These are phyloP conservation scores for Mallotus repandus DNA, from an alignment of 441 rosid genomes.

Conservation along the genomic window DNA sequence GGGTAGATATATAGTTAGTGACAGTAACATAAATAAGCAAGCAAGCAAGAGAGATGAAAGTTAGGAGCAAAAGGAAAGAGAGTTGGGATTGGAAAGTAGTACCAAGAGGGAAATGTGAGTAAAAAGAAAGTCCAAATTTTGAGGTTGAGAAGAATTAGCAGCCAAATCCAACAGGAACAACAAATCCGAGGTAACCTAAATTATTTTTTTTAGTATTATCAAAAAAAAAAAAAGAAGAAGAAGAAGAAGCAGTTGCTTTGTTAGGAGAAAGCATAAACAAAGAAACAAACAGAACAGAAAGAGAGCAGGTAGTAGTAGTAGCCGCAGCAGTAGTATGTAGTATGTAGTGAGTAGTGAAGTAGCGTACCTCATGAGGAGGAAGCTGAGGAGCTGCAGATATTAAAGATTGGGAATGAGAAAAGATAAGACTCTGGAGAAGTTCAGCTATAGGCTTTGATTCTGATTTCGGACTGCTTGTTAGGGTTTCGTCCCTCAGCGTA, in stretches of 20 bases:
- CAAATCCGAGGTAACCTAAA: slow-evolving; percentile 49
- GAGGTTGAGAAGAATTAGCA: slow-evolving; percentile 33
- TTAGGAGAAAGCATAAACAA: not conserved
- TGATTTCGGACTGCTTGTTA: slow-evolving; percentile 43
- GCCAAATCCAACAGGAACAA: slow-evolving; percentile 56
- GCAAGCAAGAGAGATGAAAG: not conserved
- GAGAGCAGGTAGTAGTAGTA: not conserved
- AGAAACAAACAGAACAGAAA: not conserved
- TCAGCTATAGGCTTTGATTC: slow-evolving; percentile 31
- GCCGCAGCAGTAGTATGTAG: too few species aligned
- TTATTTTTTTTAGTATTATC: too few species aligned
- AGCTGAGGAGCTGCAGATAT: slow-evolving; percentile 61
- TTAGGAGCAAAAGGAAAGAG: not conserved
- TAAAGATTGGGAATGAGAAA: slow-evolving; percentile 54
- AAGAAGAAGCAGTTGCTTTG: not conserved
- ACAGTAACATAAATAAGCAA: not conserved
- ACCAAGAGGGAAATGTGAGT: slow-evolving; percentile 48
- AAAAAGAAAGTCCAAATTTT: slow-evolving; percentile 24
- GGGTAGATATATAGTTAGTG: not conserved
- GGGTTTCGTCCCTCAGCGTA: slow-evolving; percentile 69
- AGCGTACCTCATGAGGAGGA: slow-evolving; percentile 62
- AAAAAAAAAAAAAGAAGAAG: not conserved
- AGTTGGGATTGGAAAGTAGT: not conserved
- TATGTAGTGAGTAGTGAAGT: not conserved
- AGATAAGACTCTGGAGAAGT: slow-evolving; percentile 54